Evolutionary conservation across 192 early-diverging fungal species (phyloP).

Genomic region (Dimargaris cristalligena): DNA sequence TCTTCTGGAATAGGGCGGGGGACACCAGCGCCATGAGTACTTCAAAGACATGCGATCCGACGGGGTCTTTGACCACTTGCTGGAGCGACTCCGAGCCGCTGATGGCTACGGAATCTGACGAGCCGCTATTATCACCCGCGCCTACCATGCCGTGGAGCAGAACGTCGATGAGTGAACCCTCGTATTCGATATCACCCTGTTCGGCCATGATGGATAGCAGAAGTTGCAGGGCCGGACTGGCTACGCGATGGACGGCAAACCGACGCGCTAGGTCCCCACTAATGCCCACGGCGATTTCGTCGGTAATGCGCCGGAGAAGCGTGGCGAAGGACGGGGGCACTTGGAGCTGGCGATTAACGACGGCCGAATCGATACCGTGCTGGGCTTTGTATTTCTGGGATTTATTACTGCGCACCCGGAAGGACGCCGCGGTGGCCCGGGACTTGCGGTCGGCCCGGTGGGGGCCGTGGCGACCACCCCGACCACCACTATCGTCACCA

Average conservation of each 20-base stretch:
- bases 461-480: too few species aligned
- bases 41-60: slow-evolving; percentile 70
- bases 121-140: slow-evolving; percentile 26
- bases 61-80: slow-evolving; percentile 41
- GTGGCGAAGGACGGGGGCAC: slow-evolving; percentile 48
- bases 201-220: slow-evolving; percentile 16
- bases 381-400: slow-evolving; percentile 40
- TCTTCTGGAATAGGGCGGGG: slow-evolving; percentile 33
- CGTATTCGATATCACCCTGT: slow-evolving; percentile 11
- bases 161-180: slow-evolving; percentile 33
- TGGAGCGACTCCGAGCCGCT: slow-evolving; percentile 35
- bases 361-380: slow-evolving; percentile 5
- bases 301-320: slow-evolving; percentile 35
- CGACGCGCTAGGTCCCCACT: slow-evolving; percentile 32
- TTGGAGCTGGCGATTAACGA: slow-evolving; percentile 6
- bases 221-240: slow-evolving; percentile 67
- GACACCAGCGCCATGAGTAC: slow-evolving; percentile 40
- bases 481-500: too few species aligned
- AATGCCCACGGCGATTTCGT: slow-evolving; percentile 28
- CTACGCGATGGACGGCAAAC: slow-evolving; percentile 45
- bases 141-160: slow-evolving; percentile 34
- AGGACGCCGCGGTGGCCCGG: slow-evolving; percentile 23
- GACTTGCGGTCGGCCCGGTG: slow-evolving; percentile 29
- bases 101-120: slow-evolving; percentile 18
- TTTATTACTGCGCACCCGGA: slow-evolving; percentile 65